A percentile compares a stretch with the other conserved stretches of the same genome.
Evolutionary conservation across 306 rosid species (phyloP).

Genomic region (Cajanus cajan): DNA sequence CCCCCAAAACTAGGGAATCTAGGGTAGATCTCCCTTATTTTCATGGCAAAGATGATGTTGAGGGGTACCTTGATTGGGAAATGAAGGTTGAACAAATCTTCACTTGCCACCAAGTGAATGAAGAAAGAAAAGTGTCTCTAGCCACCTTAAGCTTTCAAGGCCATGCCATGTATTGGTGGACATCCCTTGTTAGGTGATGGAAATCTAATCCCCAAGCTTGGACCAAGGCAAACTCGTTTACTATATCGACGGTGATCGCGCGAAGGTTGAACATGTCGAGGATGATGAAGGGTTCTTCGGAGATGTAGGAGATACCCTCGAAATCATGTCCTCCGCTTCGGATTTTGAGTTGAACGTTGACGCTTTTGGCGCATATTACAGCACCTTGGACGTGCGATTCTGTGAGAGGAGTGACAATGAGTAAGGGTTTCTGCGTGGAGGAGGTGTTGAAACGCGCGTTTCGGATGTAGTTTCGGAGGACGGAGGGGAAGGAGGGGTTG

Average conservation of each 20-base stretch:
- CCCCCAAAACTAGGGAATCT: too few relatives aligned
- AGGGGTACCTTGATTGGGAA: too few relatives aligned
- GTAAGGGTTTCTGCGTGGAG: slow-evolving; percentile 3
- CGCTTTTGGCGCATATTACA: slow-evolving; percentile 25
- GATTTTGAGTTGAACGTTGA: slow-evolving; percentile 1
- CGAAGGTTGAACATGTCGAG: slow-evolving; percentile 36
- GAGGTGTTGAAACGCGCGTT: slow-evolving; percentile 38
- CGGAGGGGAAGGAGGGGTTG: slow-evolving; percentile 24
- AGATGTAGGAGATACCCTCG: slow-evolving; percentile 35
- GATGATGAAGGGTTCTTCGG: slow-evolving; percentile 26
- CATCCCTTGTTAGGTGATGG: too few relatives aligned
- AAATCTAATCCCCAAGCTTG: slow-evolving; percentile 37
- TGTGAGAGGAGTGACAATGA: slow-evolving; percentile 27
- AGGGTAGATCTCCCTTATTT: too few relatives aligned
- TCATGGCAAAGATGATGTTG: too few relatives aligned
- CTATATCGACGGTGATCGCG: not conserved
- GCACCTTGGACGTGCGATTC: slow-evolving; percentile 34
- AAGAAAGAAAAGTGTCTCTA: too few relatives aligned
- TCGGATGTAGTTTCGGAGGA: slow-evolving; percentile 31
- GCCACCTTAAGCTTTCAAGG: too few relatives aligned
- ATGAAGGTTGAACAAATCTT: too few relatives aligned
- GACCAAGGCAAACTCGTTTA: not conserved
- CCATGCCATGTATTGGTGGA: too few relatives aligned
- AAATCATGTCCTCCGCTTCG: slow-evolving; percentile 47
- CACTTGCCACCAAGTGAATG: too few relatives aligned